Conservation (phyloP, 2,329 filamentous ascomycete genomes). For the Exophiala calicioides region DNA sequence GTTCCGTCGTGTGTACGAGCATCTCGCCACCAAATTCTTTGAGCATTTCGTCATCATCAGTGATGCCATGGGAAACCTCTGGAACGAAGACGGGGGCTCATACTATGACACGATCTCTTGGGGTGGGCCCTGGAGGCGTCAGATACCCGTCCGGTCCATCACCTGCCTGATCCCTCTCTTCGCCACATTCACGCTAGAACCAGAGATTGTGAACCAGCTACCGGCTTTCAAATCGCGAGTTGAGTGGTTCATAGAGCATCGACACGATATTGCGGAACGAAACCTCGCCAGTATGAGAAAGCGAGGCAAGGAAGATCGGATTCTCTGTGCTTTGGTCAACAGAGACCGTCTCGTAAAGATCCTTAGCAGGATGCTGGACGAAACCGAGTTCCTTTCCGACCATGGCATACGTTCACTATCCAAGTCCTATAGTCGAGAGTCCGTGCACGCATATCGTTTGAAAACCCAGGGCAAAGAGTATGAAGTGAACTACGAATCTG, state of each 20-base stretch:
- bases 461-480: constrained; percentile 91
- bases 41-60: constrained; percentile 98
- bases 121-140: constrained; percentile 89
- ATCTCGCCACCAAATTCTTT: constrained; percentile 96
- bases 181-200: constrained; percentile 87
- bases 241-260: constrained; percentile 91
- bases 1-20: constrained; percentile 91
- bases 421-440: constrained; percentile 89
- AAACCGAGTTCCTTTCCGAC: constrained; percentile 87
- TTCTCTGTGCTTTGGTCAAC: constrained; percentile 86
- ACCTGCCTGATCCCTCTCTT: constrained; percentile 94
- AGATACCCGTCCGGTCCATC: constrained; percentile 86
- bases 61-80: constrained; percentile 94
- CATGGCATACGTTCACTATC: constrained; percentile 91
- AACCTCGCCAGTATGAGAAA: constrained; percentile 93
- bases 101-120: constrained; percentile 98
- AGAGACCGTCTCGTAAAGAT: constrained; percentile 88
- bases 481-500: constrained; percentile 83
- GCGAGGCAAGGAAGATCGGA: constrained; percentile 84
- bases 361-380: constrained; percentile 86
- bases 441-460: constrained; percentile 88
- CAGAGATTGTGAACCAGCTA: constrained; percentile 86
- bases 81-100: constrained; percentile 94
- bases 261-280: constrained; percentile 80
- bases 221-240: constrained; percentile 90